Percentiles rank a stretch among this genome's conserved stretches.
These are phyloP conservation scores for Teratosphaeria viscida DNA, from an alignment of 2,329 filamentous ascomycete species.

Conservation along the genomic window DNA sequence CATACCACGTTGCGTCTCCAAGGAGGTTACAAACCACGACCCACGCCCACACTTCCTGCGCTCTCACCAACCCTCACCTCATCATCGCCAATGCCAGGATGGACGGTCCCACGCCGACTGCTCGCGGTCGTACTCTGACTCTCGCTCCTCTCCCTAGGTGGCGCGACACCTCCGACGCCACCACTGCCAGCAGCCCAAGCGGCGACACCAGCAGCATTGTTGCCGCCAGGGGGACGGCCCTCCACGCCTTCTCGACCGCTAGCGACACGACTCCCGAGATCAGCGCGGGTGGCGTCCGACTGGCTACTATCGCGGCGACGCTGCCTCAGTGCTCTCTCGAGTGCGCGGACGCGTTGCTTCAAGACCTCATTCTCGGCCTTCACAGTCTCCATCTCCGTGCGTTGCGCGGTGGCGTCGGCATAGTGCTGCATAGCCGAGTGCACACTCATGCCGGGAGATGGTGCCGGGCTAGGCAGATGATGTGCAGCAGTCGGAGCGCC, in stretches of 20 bases:
- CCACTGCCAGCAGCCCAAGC: slow-evolving; percentile 10
- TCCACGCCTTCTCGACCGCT: not conserved
- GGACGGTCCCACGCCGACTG: slow-evolving; percentile 14
- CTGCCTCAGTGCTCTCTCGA: slow-evolving; percentile 33
- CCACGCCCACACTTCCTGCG: slow-evolving; percentile 21
- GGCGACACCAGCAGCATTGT: slow-evolving; percentile 5
- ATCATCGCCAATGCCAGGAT: slow-evolving; percentile 16
- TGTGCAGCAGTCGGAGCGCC: slow-evolving; percentile 13
- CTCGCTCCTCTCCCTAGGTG: slow-evolving; percentile 26
- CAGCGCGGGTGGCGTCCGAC: slow-evolving; percentile 18
- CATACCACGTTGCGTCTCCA: not conserved
- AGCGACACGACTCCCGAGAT: slow-evolving; percentile 1
- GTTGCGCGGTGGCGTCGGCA: slow-evolving; percentile 34
- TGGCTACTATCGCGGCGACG: slow-evolving; percentile 23
- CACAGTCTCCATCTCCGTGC: slow-evolving; percentile 38
- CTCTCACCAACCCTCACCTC: slow-evolving; percentile 27
- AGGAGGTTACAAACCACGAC: slow-evolving; percentile 5
- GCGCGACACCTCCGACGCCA: slow-evolving; percentile 23
- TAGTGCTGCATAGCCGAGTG: slow-evolving; percentile 18
- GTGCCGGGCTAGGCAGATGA: slow-evolving; percentile 11
- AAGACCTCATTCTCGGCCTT: slow-evolving; percentile 40
- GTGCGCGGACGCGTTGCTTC: slow-evolving; percentile 36
- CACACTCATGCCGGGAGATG: slow-evolving; percentile 10
- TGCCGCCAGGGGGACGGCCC: slow-evolving; percentile 1
- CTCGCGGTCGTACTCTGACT: slow-evolving; percentile 28